Evolutionary conservation across 768 basidiomycete genomes (phyloP), one percentile per base, ranked within the genome.

Genomic region (Serendipita sp.): DNA sequence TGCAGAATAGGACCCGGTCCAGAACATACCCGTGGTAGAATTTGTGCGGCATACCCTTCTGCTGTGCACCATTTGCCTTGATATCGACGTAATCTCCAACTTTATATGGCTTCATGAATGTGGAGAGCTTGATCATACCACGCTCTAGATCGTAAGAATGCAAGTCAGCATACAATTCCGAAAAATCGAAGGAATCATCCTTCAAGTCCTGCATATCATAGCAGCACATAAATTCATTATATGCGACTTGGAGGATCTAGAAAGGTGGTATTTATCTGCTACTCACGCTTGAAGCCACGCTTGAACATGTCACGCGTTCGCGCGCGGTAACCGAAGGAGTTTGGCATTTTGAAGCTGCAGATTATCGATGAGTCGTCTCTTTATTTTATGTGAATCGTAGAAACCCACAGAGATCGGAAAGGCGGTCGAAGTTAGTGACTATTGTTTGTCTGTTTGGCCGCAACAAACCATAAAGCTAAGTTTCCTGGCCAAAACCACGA

Each of bases 271-370:
- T 7, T 41, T 1, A 13, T 5, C 38, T 41, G 38, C 38, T 15
- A 75, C 82, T 72, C 76, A 94, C 93, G 85, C 84, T 95, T 95
- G 88, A 98, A 97, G 73, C 86, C 88, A 80, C 89, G 83, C 85
- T 90, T 93, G 89, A 99, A 98, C 94, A 98, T 96, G 80, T 94
- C 81, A 86, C 95, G 93, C 86, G 95, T 98, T 72, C 95, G 93
- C 89, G 95, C 95, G 76, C 95, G 88, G 82, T 94, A 91, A 91
- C 95, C 95, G 84, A 87, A 99, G 65, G 95, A 97, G 91, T 97
- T 92, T 81, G 95, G 95, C 95, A 99, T 97, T 65, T 73, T 71
- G 71, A 64, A 46, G 66, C 64, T 69, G 63, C 66, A 56, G 16
- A 28, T 45, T 46, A 45, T 10, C 38, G 45, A 18, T 44, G n/a